Conservation (phyloP, 2,329 filamentous ascomycete species). For the Juglanconis sp. region DNA sequence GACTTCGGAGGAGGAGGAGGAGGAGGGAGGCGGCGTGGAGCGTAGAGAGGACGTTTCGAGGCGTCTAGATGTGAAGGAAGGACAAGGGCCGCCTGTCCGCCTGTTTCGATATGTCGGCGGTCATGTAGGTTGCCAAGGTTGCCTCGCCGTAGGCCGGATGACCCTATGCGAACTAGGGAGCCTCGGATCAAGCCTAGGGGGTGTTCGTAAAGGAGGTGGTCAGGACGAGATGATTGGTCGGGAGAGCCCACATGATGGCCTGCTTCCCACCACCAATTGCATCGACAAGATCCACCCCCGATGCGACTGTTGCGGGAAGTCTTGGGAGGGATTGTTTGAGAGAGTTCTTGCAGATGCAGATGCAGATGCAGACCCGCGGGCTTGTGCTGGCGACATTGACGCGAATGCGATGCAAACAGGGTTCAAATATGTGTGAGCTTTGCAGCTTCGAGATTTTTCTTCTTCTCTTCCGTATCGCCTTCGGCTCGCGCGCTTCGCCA, state of each 20-base stretch:
- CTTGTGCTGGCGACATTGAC: not conserved
- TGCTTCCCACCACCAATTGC: constrained; percentile 13
- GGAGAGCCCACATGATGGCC: constrained; percentile 13
- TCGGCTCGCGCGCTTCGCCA: not conserved
- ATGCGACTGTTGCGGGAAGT: not conserved
- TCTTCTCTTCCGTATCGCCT: too few relatives aligned
- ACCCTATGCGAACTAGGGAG: not conserved
- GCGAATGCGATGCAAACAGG: not conserved
- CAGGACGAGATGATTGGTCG: constrained; percentile 6
- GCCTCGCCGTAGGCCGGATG: constrained; percentile 1
- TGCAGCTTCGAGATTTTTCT: not conserved
- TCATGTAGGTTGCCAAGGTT: not conserved
- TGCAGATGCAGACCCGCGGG: not conserved
- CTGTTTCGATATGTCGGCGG: not conserved
- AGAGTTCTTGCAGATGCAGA: not conserved
- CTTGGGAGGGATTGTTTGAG: not conserved
- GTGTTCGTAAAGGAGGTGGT: constrained; percentile 1
- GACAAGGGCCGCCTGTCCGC: too few relatives aligned
- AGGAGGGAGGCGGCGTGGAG: not conserved
- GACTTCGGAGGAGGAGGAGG: not conserved
- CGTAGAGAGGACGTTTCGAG: not conserved
- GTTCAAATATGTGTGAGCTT: not conserved
- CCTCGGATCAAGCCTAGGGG: constrained; percentile 14
- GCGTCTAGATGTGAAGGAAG: not conserved
- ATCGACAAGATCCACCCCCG: constrained; percentile 3